phyloP scores from a whole-genome alignment of 1,284 basidiomycete genomes.

The Ceraceosorus bombacis region DNA sequence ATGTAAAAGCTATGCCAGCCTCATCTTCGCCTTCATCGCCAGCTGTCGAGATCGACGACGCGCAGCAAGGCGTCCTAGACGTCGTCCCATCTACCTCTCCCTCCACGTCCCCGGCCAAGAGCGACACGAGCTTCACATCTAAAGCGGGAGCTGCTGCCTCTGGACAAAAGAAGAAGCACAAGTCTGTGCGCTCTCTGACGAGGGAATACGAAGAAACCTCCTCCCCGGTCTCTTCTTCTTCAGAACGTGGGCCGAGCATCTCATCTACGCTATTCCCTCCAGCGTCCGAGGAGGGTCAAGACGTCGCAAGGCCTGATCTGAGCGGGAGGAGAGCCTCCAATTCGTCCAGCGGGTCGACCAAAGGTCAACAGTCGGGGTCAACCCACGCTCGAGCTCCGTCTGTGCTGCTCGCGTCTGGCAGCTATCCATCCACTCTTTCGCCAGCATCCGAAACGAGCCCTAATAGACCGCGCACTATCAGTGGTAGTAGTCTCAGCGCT shows the following conservation, averaged over 20 bases:
- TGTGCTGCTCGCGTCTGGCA: not conserved
- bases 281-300: not conserved
- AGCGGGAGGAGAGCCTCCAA: not conserved
- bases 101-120: too few relatives aligned
- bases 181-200: conserved; percentile 12
- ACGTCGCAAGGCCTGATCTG: not conserved
- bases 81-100: too few relatives aligned
- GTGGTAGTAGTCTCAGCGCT: not conserved
- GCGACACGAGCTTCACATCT: too few relatives aligned
- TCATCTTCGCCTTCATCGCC: too few relatives aligned
- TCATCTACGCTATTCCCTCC: not conserved
- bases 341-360: not conserved
- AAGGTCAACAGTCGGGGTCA: not conserved
- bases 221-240: not conserved
- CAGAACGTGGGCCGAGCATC: not conserved
- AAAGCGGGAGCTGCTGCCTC: too few relatives aligned
- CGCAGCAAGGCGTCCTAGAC: too few relatives aligned
- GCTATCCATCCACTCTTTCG: not conserved
- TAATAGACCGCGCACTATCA: not conserved
- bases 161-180: too few relatives aligned
- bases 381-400: not conserved
- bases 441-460: too few relatives aligned
- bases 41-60: too few relatives aligned
- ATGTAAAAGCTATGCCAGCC: too few relatives aligned
- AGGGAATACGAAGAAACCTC: conserved; percentile 9